phyloP scores from a whole-genome alignment of 2,329 filamentous ascomycete genomes.

The Ramularia collo-cygni region DNA sequence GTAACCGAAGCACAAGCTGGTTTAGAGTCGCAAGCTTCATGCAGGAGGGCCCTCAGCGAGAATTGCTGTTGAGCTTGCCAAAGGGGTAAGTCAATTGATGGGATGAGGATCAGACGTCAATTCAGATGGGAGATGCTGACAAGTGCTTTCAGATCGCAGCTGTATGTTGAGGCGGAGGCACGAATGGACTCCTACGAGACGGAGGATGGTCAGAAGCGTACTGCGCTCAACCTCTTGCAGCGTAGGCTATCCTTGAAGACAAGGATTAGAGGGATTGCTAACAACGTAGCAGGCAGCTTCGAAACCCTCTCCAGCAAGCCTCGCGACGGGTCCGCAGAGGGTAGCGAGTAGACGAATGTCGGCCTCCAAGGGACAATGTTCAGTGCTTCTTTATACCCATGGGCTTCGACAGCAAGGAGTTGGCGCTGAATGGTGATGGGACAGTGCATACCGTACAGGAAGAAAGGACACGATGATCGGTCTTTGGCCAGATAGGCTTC shows the following conservation, averaged over 20 bases:
- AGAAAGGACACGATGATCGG: too few relatives aligned
- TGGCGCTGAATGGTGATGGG: conserved; percentile 1
- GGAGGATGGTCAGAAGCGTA: conserved; percentile 60
- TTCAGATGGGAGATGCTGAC: conserved; percentile 3
- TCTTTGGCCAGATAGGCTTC: conserved; percentile 1
- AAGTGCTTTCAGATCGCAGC: conserved; percentile 53
- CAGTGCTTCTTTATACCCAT: conserved; percentile 7
- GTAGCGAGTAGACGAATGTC: background rate
- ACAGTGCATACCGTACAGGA: too few relatives aligned
- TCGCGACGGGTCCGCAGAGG: conserved; percentile 1
- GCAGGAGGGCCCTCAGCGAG: conserved; percentile 59
- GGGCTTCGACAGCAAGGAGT: conserved; percentile 5
- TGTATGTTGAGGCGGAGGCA: conserved; percentile 81
- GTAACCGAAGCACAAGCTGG: conserved; percentile 71
- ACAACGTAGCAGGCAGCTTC: conserved; percentile 35
- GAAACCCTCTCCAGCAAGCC: conserved; percentile 37
- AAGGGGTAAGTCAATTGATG: conserved; percentile 67
- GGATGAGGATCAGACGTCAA: background rate
- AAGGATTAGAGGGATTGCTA: too few relatives aligned
- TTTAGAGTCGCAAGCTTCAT: conserved; percentile 72
- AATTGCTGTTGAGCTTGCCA: conserved; percentile 64
- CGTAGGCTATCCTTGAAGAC: conserved; percentile 60
- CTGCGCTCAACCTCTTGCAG: conserved; percentile 64
- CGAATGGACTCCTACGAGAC: conserved; percentile 61
- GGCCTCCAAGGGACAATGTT: conserved; percentile 1